Conservation (phyloP, 1,284 basidiomycete species). For the Trichosporon sp. region DNA sequence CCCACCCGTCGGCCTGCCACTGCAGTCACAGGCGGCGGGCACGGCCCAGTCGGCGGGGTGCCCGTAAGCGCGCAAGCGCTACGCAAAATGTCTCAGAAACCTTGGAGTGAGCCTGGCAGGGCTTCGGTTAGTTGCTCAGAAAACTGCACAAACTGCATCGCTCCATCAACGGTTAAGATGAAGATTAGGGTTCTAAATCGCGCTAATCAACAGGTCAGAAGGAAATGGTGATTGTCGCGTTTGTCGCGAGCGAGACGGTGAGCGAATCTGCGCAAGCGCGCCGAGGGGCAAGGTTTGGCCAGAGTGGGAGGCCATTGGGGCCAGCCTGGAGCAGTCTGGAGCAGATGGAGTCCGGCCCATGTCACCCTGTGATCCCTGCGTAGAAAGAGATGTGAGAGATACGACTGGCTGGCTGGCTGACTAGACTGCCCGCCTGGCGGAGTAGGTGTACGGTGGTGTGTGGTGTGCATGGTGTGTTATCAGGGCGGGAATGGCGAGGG, state of each 20-base stretch:
- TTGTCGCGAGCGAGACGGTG: not conserved
- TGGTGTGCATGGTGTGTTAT: not conserved
- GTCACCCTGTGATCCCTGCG: not conserved
- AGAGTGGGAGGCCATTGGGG: not conserved
- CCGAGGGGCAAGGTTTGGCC: too few species aligned
- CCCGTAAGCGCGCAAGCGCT: not conserved
- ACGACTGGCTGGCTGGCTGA: not conserved
- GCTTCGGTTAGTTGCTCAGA: not conserved
- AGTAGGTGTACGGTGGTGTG: not conserved
- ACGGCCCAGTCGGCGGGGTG: not conserved
- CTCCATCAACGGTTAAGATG: not conserved
- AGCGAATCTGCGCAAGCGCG: too few species aligned
- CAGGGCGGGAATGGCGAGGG: slow-evolving; percentile 6
- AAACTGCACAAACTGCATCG: not conserved
- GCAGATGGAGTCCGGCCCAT: not conserved
- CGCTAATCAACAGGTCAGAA: not conserved
- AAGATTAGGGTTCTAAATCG: slow-evolving; percentile 1
- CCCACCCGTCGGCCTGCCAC: not conserved
- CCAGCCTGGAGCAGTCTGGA: not conserved
- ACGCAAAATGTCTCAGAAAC: not conserved
- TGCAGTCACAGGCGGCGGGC: too few species aligned
- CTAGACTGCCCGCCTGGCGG: not conserved
- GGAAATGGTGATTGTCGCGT: not conserved
- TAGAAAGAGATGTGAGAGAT: not conserved
- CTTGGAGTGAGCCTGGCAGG: not conserved